Conservation (phyloP, 106 monocot genomes). For the Alisma plantagoaquatica region DNA sequence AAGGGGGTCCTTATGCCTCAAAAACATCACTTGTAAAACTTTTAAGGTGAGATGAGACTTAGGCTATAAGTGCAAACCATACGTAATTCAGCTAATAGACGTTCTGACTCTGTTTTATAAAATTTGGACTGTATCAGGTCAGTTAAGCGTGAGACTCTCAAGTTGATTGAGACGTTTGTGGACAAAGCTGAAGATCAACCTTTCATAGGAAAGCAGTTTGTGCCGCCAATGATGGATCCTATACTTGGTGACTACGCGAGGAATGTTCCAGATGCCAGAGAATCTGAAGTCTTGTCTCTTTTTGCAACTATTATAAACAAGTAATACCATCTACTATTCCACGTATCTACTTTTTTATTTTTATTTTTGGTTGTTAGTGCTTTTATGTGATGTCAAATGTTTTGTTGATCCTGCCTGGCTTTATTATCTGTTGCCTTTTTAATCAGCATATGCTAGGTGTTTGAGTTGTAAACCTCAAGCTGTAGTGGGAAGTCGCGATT, state of each 20-base stretch:
- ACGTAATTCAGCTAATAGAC: background rate
- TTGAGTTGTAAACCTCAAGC: too few species aligned
- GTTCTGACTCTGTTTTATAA: background rate
- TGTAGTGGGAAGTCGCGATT: too few species aligned
- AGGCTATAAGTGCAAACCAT: background rate
- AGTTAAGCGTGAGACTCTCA: constrained; percentile 94
- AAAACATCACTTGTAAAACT: constrained; percentile 94
- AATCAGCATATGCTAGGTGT: too few species aligned
- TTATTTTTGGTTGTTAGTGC: too few species aligned
- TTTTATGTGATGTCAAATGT: too few species aligned
- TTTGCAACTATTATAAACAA: constrained; percentile 93
- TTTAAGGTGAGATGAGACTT: constrained; percentile 37
- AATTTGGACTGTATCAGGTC: constrained; percentile 39
- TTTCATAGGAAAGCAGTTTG: constrained; percentile 89
- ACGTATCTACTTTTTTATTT: too few species aligned
- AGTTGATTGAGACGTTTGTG: constrained; percentile 93
- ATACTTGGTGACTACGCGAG: constrained; percentile 95
- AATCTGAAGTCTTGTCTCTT: constrained; percentile 95
- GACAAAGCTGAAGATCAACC: constrained; percentile 96
- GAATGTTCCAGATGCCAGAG: constrained; percentile 98
- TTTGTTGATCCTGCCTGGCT: too few species aligned
- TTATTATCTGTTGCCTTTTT: too few species aligned
- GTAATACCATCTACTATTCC: too few species aligned
- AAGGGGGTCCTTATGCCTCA: constrained; percentile 94
- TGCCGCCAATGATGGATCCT: constrained; percentile 99